phyloP scores from a whole-genome alignment of 129 eudicot species.

The Calendula officinalis region DNA sequence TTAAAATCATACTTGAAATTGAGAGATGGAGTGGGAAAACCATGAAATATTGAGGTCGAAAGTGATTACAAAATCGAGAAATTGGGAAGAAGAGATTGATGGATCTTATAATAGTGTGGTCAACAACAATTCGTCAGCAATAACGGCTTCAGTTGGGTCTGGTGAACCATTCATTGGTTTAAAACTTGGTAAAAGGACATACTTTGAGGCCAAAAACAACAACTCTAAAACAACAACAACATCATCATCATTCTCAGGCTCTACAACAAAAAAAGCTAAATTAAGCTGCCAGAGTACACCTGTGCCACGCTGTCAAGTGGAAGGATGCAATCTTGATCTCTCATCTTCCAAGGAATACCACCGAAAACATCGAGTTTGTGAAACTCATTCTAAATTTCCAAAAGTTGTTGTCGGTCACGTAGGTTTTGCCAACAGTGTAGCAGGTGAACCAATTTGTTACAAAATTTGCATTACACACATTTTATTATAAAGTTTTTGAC shows the following conservation, averaged over 20 bases:
- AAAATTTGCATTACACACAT: too few species aligned
- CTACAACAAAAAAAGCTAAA: constrained; percentile 49
- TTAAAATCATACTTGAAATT: too few species aligned
- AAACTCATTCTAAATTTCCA: constrained; percentile 69
- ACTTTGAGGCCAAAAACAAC: constrained; percentile 52
- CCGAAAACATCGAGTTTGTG: constrained; percentile 87
- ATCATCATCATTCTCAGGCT: constrained; percentile 34
- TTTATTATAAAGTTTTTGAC: background rate
- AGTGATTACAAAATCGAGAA: constrained; percentile 36
- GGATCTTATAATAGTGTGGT: constrained; percentile 53
- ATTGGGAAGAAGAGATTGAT: constrained; percentile 50
- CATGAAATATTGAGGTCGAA: constrained; percentile 51
- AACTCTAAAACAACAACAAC: constrained; percentile 37
- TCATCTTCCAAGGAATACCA: constrained; percentile 86
- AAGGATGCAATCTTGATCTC: constrained; percentile 87
- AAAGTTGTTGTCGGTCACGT: constrained; percentile 60
- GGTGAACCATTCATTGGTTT: constrained; percentile 63
- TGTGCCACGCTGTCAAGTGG: constrained; percentile 66
- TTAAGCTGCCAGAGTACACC: constrained; percentile 41
- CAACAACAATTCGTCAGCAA: constrained; percentile 38
- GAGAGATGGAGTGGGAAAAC: constrained; percentile 61
- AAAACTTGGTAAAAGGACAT: constrained; percentile 80
- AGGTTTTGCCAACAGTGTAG: constrained; percentile 98
- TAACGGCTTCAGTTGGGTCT: constrained; percentile 63
- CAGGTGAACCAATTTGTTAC: constrained; percentile 45